A percentile compares a stretch with the other conserved stretches of the same genome.
phyloP scores from a whole-genome alignment of 2,329 filamentous ascomycete genomes.

The Colletotrichum sp. region DNA sequence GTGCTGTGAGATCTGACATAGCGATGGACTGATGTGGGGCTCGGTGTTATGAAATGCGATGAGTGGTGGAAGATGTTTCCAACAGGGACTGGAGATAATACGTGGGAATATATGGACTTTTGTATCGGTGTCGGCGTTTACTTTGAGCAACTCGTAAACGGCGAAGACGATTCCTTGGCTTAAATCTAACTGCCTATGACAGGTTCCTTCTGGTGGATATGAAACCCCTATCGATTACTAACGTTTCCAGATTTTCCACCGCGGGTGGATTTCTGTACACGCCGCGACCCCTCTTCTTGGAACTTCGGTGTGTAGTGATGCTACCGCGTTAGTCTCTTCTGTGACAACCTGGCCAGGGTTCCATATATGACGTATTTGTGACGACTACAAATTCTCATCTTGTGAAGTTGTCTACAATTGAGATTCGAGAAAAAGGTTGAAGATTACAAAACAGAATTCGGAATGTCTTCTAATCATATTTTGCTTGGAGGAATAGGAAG shows the following conservation, averaged over 20 bases:
- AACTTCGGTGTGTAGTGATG: background rate
- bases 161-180: background rate
- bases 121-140: background rate
- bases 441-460: background rate
- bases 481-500: background rate
- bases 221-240: background rate
- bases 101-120: background rate
- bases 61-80: background rate
- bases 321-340: accelerated
- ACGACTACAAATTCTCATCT: background rate
- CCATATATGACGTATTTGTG: background rate
- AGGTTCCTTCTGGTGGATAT: background rate
- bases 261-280: background rate
- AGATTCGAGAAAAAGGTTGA: background rate
- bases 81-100: background rate
- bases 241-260: accelerated
- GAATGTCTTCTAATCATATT: accelerated
- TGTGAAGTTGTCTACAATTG: background rate
- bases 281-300: background rate
- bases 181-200: accelerated
- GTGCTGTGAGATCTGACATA: conserved; percentile 12
- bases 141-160: background rate
- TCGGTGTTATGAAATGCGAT: background rate
- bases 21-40: background rate
- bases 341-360: background rate